phyloP scores from a whole-genome alignment of 345 rosid genomes.

The Rhodamnia argentea region DNA sequence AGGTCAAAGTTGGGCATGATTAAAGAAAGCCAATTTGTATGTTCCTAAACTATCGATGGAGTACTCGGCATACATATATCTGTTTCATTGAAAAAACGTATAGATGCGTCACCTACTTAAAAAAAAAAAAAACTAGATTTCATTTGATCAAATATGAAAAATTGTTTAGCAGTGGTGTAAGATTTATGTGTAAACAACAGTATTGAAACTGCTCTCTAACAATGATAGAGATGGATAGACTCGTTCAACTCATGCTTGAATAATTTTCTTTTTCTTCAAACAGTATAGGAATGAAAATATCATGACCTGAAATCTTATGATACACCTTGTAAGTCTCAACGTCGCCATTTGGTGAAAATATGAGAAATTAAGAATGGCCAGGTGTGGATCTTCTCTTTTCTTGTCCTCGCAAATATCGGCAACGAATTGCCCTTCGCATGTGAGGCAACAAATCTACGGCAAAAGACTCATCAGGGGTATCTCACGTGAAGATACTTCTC shows the following conservation, averaged over 20 bases:
- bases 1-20: background rate
- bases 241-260: too few relatives aligned
- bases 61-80: too few relatives aligned
- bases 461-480: background rate
- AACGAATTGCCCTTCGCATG: background rate
- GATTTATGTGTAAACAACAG: background rate
- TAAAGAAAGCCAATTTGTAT: background rate
- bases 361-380: background rate
- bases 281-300: background rate
- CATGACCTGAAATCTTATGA: background rate
- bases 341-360: background rate
- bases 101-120: background rate
- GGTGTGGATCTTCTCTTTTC: background rate
- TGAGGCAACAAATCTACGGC: background rate
- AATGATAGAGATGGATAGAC: background rate
- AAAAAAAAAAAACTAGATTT: background rate
- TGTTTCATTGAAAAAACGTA: background rate
- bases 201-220: background rate
- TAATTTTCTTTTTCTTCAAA: too few relatives aligned
- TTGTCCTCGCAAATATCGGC: background rate
- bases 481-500: background rate
- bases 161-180: accelerated
- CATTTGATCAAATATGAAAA: background rate
- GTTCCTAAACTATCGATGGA: too few relatives aligned
- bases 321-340: background rate